Conservation (phyloP, 2,329 filamentous ascomycete genomes). For the Fusarium camptoceras region DNA sequence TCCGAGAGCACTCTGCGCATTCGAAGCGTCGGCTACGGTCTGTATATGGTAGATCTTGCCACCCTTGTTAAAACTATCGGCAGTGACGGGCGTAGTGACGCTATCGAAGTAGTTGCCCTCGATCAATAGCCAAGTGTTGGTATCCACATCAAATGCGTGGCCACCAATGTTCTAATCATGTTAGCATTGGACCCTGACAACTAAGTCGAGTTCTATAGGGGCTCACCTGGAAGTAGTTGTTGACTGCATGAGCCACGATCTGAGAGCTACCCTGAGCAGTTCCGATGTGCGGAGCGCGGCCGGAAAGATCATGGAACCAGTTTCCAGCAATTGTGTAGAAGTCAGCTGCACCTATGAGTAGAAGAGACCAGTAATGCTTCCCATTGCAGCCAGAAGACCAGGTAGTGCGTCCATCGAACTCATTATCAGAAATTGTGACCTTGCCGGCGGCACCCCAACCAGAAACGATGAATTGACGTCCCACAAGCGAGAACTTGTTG, state of each 20-base stretch:
- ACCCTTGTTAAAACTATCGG: conserved; percentile 24
- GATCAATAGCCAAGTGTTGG: conserved; percentile 59
- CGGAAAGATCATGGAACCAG: conserved; percentile 68
- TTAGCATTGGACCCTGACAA: neutral
- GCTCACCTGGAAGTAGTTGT: conserved; percentile 64
- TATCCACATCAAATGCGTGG: conserved; percentile 65
- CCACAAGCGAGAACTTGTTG: conserved; percentile 66
- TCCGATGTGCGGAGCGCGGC: conserved; percentile 66
- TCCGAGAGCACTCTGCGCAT: conserved; percentile 29
- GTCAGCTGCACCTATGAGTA: conserved; percentile 59
- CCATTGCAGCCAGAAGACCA: conserved; percentile 69
- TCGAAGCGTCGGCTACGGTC: conserved; percentile 43
- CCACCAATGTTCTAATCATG: conserved; percentile 55
- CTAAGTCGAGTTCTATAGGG: no score
- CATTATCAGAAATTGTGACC: conserved; percentile 69
- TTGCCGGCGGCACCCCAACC: conserved; percentile 63
- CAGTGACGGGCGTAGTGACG: conserved; percentile 53
- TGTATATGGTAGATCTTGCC: conserved; percentile 44
- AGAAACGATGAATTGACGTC: conserved; percentile 69
- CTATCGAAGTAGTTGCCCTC: conserved; percentile 70
- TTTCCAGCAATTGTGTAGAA: conserved; percentile 65
- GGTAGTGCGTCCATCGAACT: conserved; percentile 64
- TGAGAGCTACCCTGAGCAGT: conserved; percentile 50
- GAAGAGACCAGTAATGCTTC: conserved; percentile 69
- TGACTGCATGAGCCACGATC: conserved; percentile 67